These are phyloP conservation scores for Xylariaceae sp. DNA, from an alignment of 2,329 filamentous ascomycete genomes.

Conservation along the genomic window DNA sequence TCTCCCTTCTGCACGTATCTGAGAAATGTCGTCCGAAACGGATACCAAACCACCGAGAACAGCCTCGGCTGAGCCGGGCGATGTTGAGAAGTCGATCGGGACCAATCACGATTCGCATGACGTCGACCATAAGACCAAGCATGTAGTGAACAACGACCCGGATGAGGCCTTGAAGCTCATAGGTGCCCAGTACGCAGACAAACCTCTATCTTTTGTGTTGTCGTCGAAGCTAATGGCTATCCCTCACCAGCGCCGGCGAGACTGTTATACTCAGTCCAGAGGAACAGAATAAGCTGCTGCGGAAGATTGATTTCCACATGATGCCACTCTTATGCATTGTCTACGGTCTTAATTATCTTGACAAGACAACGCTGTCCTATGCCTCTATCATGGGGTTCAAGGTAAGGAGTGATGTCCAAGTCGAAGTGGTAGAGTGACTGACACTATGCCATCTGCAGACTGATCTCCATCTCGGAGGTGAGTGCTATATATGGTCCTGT, in stretches of 20 bases:
- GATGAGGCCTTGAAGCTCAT: slow-evolving; percentile 41
- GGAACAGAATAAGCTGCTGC: slow-evolving; percentile 35
- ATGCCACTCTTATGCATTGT: slow-evolving; percentile 51
- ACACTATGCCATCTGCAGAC: not conserved
- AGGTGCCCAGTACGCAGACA: slow-evolving; percentile 18
- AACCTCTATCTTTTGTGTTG: not conserved
- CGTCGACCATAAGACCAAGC: slow-evolving; percentile 23
- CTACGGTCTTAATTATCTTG: slow-evolving; percentile 54
- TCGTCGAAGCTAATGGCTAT: not conserved
- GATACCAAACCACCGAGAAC: not conserved
- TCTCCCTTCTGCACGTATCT: no score
- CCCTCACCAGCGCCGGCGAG: slow-evolving; percentile 26
- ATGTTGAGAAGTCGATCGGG: slow-evolving; percentile 16
- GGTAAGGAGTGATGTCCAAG: slow-evolving; percentile 15
- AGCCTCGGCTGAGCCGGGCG: not conserved
- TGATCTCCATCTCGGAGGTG: not conserved
- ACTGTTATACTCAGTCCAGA: slow-evolving; percentile 34
- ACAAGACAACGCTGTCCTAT: slow-evolving; percentile 40
- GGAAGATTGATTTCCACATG: slow-evolving; percentile 42
- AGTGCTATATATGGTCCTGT: no score
- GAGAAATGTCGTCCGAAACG: slow-evolving; percentile 7
- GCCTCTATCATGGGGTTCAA: slow-evolving; percentile 50
- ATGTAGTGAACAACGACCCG: slow-evolving; percentile 35
- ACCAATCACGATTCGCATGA: slow-evolving; percentile 9
- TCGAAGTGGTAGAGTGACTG: not conserved